Evolutionary conservation across 2,329 filamentous ascomycete species (phyloP).

Genomic region (Metarhizium robertsii): DNA sequence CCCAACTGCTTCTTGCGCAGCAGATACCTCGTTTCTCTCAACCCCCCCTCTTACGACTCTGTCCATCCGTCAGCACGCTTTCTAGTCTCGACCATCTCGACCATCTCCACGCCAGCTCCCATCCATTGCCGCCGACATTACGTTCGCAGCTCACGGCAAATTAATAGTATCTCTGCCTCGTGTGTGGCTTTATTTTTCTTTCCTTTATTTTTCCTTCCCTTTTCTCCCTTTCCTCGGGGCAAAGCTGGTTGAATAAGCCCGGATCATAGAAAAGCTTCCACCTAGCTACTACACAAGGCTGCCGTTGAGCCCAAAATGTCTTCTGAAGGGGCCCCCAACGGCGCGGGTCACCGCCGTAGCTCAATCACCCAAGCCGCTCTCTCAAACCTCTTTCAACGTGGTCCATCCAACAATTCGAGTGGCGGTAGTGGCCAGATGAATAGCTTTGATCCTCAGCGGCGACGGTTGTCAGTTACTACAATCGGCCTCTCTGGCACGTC

Average conservation of each 20-base stretch:
- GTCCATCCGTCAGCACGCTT: not conserved
- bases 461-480: slow-evolving; percentile 66
- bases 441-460: slow-evolving; percentile 48
- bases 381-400: slow-evolving; percentile 49
- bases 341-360: slow-evolving; percentile 39
- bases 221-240: not conserved
- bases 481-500: slow-evolving; percentile 64
- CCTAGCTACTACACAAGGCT: not conserved
- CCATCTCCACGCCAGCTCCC: not conserved
- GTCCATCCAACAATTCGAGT: slow-evolving; percentile 36
- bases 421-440: slow-evolving; percentile 28
- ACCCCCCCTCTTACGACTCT: not conserved
- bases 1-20: not conserved
- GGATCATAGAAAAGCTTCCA: not conserved
- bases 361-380: slow-evolving; percentile 49
- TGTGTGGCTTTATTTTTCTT: not conserved
- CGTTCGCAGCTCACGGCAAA: not conserved
- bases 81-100: not conserved
- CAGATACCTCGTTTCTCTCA: not conserved
- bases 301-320: slow-evolving; percentile 18
- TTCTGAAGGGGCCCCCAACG: slow-evolving; percentile 24
- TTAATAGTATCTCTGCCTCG: not conserved
- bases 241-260: not conserved
- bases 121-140: not conserved
- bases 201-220: not conserved